Percentiles rank a stretch among this genome's conserved stretches.
Conservation (phyloP, 1,284 basidiomycete genomes). For the Irpex rosettiformis region DNA sequence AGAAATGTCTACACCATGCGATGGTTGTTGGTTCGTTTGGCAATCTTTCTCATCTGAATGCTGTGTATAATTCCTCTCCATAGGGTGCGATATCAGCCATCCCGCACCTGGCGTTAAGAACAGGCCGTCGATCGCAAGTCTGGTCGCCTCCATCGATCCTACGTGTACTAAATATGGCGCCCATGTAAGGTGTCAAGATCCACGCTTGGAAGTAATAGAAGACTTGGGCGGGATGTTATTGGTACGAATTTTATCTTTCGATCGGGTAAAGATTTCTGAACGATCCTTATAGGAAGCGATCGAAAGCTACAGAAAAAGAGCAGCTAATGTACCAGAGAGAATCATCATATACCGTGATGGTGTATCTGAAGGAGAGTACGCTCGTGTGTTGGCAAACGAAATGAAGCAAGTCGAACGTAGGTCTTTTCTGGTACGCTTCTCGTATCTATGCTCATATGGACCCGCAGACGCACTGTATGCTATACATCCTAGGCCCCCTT, state of each 20-base stretch:
- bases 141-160: conserved; percentile 48
- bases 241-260: conserved; percentile 20
- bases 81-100: conserved; percentile 52
- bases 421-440: conserved; percentile 4
- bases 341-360: conserved; percentile 62
- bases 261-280: background rate
- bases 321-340: conserved; percentile 1
- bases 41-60: background rate
- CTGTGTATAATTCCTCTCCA: background rate
- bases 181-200: conserved; percentile 41
- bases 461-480: background rate
- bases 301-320: conserved; percentile 8
- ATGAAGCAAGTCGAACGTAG: conserved; percentile 42
- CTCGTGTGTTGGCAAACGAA: conserved; percentile 40
- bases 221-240: conserved; percentile 39
- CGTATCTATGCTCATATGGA: background rate
- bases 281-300: conserved; percentile 25
- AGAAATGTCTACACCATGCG: conserved; percentile 2
- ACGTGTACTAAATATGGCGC: conserved; percentile 36
- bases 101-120: conserved; percentile 37
- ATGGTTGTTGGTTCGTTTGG: conserved; percentile 42
- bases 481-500: background rate
- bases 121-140: conserved; percentile 49
- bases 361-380: conserved; percentile 61
- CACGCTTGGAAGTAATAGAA: conserved; percentile 48